Evolutionary conservation across 352 stramenopile genomes (phyloP).

Genomic region (Phytopythium aichiense): DNA sequence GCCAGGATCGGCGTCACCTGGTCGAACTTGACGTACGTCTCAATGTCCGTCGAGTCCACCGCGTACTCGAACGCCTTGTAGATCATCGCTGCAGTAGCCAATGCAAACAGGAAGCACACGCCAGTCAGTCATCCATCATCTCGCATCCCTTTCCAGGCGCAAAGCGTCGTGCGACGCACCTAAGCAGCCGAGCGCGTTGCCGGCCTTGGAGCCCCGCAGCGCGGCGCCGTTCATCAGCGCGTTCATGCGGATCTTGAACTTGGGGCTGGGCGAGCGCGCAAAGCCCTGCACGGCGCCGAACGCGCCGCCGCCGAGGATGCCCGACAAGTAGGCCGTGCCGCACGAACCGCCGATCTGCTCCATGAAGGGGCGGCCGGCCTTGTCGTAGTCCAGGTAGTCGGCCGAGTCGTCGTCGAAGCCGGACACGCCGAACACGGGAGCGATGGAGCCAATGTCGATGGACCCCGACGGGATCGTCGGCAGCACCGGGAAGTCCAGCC

Average conservation of each 20-base stretch:
- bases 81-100: constrained; percentile 55
- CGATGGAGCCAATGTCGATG: constrained; percentile 81
- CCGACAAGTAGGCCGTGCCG: constrained; percentile 80
- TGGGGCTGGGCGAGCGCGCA: constrained; percentile 65
- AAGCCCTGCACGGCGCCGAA: constrained; percentile 71
- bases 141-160: constrained; percentile 2
- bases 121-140: constrained; percentile 8
- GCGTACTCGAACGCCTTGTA: constrained; percentile 87
- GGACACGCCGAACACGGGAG: constrained; percentile 82
- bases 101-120: constrained; percentile 9
- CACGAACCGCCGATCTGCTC: constrained; percentile 79
- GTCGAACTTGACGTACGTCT: constrained; percentile 81
- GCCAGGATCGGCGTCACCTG: constrained; percentile 82
- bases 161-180: constrained; percentile 29
- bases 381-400: constrained; percentile 87
- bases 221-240: constrained; percentile 84
- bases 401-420: constrained; percentile 69
- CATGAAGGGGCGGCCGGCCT: constrained; percentile 78
- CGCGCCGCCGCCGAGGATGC: constrained; percentile 73
- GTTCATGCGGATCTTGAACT: constrained; percentile 89
- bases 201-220: constrained; percentile 76
- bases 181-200: constrained; percentile 79
- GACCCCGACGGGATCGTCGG: constrained; percentile 67
- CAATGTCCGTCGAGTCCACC: constrained; percentile 72
- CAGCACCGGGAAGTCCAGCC: constrained; percentile 64